Percentiles rank a stretch among this genome's conserved stretches.
phyloP scores from a whole-genome alignment of 1,284 basidiomycete species.

The Apiotrichum montevideense region DNA sequence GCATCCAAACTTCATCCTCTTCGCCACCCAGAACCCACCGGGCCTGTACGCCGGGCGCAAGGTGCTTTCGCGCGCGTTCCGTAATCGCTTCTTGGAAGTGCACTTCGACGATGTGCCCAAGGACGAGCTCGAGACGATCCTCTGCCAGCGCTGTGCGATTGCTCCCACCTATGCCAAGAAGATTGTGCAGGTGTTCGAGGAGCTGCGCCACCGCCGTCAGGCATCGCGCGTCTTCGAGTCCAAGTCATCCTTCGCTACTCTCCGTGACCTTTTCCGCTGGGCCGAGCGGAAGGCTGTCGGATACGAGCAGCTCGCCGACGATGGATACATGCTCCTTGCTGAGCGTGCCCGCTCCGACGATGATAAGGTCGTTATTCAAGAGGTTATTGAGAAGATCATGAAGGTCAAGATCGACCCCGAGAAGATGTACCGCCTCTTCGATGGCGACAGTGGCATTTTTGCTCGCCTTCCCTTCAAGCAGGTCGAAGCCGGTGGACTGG shows the following conservation, averaged over 20 bases:
- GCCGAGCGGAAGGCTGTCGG: conserved; percentile 80
- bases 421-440: conserved; percentile 61
- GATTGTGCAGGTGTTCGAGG: conserved; percentile 88
- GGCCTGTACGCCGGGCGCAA: conserved; percentile 97
- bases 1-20: conserved; percentile 95
- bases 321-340: conserved; percentile 96
- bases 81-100: conserved; percentile 97
- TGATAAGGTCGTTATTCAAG: conserved; percentile 83
- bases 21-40: conserved; percentile 97
- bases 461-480: conserved; percentile 27
- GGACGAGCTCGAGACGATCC: conserved; percentile 83
- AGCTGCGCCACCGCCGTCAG: conserved; percentile 88
- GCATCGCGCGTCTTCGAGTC: conserved; percentile 91
- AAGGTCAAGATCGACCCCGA: conserved; percentile 74
- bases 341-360: conserved; percentile 80
- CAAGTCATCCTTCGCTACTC: conserved; percentile 91
- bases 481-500: conserved; percentile 49
- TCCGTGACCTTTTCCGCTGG: conserved; percentile 97
- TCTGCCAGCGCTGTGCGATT: conserved; percentile 81
- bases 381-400: conserved; percentile 86
- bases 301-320: conserved; percentile 88
- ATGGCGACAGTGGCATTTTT: conserved; percentile 48
- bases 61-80: conserved; percentile 88
- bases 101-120: conserved; percentile 98
- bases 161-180: conserved; percentile 86